Percentiles rank a stretch among this genome's conserved stretches.
Evolutionary conservation across 2,329 filamentous ascomycete species (phyloP).

Genomic region (Lachnellula arida): DNA sequence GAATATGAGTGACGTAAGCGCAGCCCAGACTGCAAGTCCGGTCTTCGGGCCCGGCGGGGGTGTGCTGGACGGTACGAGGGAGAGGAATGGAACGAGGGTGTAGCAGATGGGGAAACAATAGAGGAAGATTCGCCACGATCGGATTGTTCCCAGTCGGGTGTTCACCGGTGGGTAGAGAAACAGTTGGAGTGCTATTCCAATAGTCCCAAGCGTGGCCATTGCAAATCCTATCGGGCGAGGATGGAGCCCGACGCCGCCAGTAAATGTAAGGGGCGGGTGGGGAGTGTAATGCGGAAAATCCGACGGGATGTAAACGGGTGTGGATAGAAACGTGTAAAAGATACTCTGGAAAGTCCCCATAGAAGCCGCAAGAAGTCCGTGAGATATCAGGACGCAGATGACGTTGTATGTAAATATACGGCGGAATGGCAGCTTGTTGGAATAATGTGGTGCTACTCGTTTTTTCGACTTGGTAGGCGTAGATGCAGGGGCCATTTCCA

Average conservation of each 20-base stretch:
- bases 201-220: constrained; percentile 69
- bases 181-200: constrained; percentile 71
- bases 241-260: constrained; percentile 71
- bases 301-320: constrained; percentile 41
- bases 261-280: constrained; percentile 38
- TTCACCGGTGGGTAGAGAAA: constrained; percentile 67
- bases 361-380: constrained; percentile 55
- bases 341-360: constrained; percentile 57
- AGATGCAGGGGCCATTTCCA: constrained; percentile 8
- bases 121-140: constrained; percentile 63
- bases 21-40: constrained; percentile 25
- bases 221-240: constrained; percentile 69
- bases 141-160: constrained; percentile 60
- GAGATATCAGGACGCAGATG: constrained; percentile 45
- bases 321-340: constrained; percentile 59
- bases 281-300: constrained; percentile 43
- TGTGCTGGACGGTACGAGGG: constrained; percentile 51
- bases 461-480: constrained; percentile 19
- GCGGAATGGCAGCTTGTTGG: constrained; percentile 44
- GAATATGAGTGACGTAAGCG: constrained; percentile 38
- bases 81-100: constrained; percentile 63
- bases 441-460: constrained; percentile 25
- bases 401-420: constrained; percentile 30
- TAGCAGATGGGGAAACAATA: constrained; percentile 69
- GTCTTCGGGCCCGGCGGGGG: constrained; percentile 27